Conservation (phyloP, 169 alveolate species). For the Eimeria maxima region DNA sequence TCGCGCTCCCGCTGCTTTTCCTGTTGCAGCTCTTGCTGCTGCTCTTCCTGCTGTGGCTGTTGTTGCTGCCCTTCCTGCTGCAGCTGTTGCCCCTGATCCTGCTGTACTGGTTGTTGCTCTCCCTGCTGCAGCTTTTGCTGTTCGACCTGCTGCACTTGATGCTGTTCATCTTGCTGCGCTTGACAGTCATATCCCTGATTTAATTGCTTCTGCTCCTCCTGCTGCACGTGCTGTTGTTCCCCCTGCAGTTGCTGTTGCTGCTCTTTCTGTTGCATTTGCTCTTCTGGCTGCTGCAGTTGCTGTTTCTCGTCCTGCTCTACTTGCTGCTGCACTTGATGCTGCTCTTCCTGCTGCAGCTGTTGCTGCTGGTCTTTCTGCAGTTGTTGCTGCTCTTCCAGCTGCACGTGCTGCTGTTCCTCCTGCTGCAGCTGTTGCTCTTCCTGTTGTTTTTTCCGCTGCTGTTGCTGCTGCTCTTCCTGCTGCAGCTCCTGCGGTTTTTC, state of each 20-base stretch:
- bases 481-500: neutral
- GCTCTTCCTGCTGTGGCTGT: neutral
- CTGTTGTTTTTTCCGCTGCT: neutral
- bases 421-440: neutral
- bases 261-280: no score
- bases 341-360: neutral
- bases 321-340: neutral
- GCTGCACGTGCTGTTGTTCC: neutral
- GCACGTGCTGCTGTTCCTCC: no score
- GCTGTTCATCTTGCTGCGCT: no score
- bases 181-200: no score
- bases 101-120: slow-evolving; percentile 48
- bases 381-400: neutral
- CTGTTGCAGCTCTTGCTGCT: no score
- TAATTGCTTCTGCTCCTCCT: neutral
- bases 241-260: neutral
- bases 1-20: neutral
- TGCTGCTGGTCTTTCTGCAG: neutral
- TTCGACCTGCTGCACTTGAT: no score
- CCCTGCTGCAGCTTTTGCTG: neutral
- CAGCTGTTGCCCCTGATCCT: neutral
- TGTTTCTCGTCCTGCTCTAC: no score
- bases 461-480: no score
- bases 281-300: no score
- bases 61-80: slow-evolving; percentile 9